Evolutionary conservation across 331 rosid genomes (phyloP), one percentile per base, ranked within the genome.

Genomic region (Saraca asoca): DNA sequence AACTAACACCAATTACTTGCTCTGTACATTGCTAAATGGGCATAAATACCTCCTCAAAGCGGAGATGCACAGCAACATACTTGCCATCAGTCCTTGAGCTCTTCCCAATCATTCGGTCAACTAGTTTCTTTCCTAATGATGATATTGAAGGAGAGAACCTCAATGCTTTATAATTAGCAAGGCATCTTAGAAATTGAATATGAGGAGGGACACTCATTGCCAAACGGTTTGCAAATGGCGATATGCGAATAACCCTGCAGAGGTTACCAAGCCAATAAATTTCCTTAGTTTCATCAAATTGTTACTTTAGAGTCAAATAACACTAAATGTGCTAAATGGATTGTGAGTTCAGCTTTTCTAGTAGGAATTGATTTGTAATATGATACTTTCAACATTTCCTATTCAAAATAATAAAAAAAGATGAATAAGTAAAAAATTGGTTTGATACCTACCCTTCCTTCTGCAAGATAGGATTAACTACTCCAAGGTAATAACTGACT

Each of bases 161-260:
- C 82, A 94, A 71, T 52, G 97, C 96, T 79, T 84, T 86, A 74
- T 90, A 94, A 75, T 94, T 94, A 35, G 96, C 68, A 37, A 94
- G 88, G 74, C 99, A 94, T 86, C 99, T 88, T 50, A 94, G 83
- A 81, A 74, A 76, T 68, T 94, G 99, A 77, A 94, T 77, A 70
- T 83, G 78, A 60, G 97, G 92, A 52, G 99, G 99, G 75, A 94
- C 86, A 72, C 79, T 90, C 99, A 94, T 81, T 5, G 96, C 90
- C 82, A 94, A 77, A 74, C 99, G 91, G 75, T 94, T 94, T 51
- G 97, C 96, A 77, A 90, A 94, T 62, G 97, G 99, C 31, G 96
- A 78, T 64, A 94, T 79, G 51, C 97, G 89, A 61, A 94, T 69
- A 64, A 88, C 90, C 83, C 99, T 94, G 91, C 77, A 83, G n/a